Conservation (phyloP, 305 asterid species). For the Lippia alba region DNA sequence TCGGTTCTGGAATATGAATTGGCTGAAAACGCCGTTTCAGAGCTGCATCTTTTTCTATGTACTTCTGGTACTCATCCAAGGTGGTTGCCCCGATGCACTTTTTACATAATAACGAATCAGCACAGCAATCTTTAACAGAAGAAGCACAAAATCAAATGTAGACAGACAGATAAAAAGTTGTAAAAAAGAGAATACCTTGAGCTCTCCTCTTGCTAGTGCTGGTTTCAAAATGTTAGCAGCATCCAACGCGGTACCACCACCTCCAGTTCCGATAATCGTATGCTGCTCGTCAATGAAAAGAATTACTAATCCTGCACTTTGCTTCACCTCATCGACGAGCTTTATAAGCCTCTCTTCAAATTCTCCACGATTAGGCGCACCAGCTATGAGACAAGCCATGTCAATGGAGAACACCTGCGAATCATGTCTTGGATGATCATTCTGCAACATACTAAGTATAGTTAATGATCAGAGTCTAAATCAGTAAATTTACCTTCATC, state of each 20-base stretch:
- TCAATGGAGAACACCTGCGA: constrained; percentile 41
- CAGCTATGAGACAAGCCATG: constrained; percentile 46
- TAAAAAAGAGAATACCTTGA: constrained; percentile 35
- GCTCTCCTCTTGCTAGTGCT: constrained; percentile 50
- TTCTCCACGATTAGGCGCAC: constrained; percentile 44
- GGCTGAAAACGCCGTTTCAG: constrained; percentile 43
- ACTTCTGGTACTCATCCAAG: constrained; percentile 39
- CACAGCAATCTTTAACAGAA: not conserved
- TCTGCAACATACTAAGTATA: no score
- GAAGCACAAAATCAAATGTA: not conserved
- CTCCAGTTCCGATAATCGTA: constrained; percentile 48
- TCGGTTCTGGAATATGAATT: constrained; percentile 39
- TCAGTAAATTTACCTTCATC: constrained; percentile 31
- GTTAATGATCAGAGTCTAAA: no score
- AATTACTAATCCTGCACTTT: constrained; percentile 33
- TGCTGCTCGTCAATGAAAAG: constrained; percentile 51
- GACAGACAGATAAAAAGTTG: not conserved
- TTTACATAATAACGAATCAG: not conserved
- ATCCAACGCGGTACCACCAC: constrained; percentile 32
- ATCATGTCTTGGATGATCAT: no score
- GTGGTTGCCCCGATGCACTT: constrained; percentile 59
- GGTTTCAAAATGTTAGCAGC: constrained; percentile 53
- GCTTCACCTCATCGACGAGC: constrained; percentile 40
- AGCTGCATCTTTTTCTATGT: constrained; percentile 48
- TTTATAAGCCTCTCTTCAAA: constrained; percentile 40